A percentile compares a stretch with the other conserved stretches of the same genome.
These are phyloP conservation scores for Tylopilus sp. DNA, from an alignment of 1,284 basidiomycete species.

Conservation along the genomic window DNA sequence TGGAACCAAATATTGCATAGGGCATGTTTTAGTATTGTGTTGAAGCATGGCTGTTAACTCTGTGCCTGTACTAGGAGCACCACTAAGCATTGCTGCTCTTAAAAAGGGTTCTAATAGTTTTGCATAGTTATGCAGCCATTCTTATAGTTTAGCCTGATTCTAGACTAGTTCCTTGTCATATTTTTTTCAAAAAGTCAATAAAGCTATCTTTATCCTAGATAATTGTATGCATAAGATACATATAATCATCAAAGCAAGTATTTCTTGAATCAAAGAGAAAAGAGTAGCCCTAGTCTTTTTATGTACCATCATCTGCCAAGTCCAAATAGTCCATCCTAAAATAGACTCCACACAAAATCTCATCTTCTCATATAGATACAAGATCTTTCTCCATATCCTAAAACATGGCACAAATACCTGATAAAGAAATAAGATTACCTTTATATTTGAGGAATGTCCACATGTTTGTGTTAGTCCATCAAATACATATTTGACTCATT, in stretches of 20 bases:
- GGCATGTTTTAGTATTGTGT: neutral
- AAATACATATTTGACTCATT: slow-evolving; percentile 22
- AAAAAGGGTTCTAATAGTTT: neutral
- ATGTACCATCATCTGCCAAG: neutral
- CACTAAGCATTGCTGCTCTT: neutral
- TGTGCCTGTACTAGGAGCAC: neutral
- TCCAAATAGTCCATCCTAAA: neutral
- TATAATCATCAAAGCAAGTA: neutral
- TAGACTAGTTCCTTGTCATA: neutral
- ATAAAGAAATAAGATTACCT: slow-evolving; percentile 26
- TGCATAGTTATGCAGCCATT: neutral
- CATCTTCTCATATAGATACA: neutral
- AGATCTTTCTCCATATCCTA: slow-evolving; percentile 12
- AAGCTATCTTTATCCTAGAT: neutral
- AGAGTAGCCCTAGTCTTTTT: neutral
- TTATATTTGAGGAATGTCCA: slow-evolving; percentile 22
- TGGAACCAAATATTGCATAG: neutral
- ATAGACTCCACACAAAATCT: neutral
- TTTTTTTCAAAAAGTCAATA: neutral
- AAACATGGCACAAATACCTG: slow-evolving; percentile 19
- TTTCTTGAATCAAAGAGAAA: neutral
- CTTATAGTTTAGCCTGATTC: neutral
- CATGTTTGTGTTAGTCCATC: slow-evolving; percentile 32
- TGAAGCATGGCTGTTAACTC: neutral
- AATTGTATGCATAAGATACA: neutral